phyloP scores from a whole-genome alignment of 345 rosid genomes.

The Euphorbia tirucalli region DNA sequence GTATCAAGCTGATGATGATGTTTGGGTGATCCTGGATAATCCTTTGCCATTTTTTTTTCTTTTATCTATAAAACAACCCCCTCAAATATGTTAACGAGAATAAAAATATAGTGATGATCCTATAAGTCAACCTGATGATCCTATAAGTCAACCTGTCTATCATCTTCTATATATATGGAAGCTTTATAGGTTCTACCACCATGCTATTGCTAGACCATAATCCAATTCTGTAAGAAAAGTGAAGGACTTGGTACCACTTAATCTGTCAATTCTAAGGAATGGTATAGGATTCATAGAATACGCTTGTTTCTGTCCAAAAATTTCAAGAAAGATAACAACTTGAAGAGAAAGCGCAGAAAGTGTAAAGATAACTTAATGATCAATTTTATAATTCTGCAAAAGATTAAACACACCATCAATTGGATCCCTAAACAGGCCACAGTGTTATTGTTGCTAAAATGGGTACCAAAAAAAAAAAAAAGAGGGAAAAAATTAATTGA shows the following conservation, averaged over 20 bases:
- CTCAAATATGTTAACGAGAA: conserved; percentile 9
- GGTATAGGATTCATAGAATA: background rate
- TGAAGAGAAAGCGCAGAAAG: background rate
- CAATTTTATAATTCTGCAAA: background rate
- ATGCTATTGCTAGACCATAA: background rate
- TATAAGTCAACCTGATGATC: too few species aligned
- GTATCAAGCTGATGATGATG: conserved; percentile 49
- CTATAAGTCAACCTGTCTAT: background rate
- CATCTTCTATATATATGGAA: background rate
- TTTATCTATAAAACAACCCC: background rate
- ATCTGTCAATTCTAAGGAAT: background rate
- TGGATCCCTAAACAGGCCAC: conserved; percentile 6
- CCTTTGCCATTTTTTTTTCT: conserved; percentile 49
- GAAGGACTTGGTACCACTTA: background rate
- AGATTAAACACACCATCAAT: background rate
- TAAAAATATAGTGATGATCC: too few species aligned
- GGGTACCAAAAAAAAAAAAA: background rate
- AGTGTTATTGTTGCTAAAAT: background rate
- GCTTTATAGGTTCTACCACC: background rate
- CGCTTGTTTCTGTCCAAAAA: background rate
- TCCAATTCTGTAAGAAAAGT: background rate
- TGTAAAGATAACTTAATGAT: background rate
- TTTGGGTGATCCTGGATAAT: conserved; percentile 62
- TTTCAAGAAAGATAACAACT: conserved; percentile 5
- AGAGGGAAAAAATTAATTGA: too few species aligned